A percentile compares a stretch with the other conserved stretches of the same genome.
Conservation (phyloP, 2,329 filamentous ascomycete species). For the Trichoderma citrinoviride region DNA sequence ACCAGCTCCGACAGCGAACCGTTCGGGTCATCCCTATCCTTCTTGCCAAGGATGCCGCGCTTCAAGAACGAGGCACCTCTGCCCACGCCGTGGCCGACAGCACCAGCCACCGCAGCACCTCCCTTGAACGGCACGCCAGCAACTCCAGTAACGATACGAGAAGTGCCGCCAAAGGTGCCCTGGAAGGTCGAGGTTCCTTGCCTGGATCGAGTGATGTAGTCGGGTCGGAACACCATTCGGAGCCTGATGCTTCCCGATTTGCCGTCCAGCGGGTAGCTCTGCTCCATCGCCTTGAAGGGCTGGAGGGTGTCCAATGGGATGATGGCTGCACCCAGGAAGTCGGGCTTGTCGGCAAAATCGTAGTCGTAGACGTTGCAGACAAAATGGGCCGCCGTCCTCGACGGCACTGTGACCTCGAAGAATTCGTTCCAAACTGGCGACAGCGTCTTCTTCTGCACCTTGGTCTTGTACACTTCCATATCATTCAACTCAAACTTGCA, state of each 20-base stretch:
- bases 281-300: slow-evolving; percentile 78
- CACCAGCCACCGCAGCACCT: slow-evolving; percentile 70
- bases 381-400: slow-evolving; percentile 81
- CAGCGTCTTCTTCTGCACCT: slow-evolving; percentile 94
- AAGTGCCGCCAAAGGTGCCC: slow-evolving; percentile 80
- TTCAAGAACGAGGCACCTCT: slow-evolving; percentile 90
- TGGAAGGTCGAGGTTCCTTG: slow-evolving; percentile 93
- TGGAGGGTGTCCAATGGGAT: slow-evolving; percentile 79
- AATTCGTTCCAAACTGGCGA: slow-evolving; percentile 95
- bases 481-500: slow-evolving; percentile 92
- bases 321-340: slow-evolving; percentile 74
- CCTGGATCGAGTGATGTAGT: slow-evolving; percentile 81
- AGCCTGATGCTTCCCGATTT: slow-evolving; percentile 83
- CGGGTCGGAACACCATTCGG: slow-evolving; percentile 86
- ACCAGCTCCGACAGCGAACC: slow-evolving; percentile 43
- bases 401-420: slow-evolving; percentile 81
- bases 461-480: slow-evolving; percentile 90
- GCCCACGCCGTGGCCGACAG: slow-evolving; percentile 73
- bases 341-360: slow-evolving; percentile 94
- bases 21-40: slow-evolving; percentile 58
- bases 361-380: slow-evolving; percentile 85
- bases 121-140: slow-evolving; percentile 93
- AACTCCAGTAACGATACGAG: slow-evolving; percentile 79
- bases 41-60: slow-evolving; percentile 74
- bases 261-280: slow-evolving; percentile 74